Evolutionary conservation across 148 eudicot genomes (phyloP).

Genomic region (Chenopodium formosanum): DNA sequence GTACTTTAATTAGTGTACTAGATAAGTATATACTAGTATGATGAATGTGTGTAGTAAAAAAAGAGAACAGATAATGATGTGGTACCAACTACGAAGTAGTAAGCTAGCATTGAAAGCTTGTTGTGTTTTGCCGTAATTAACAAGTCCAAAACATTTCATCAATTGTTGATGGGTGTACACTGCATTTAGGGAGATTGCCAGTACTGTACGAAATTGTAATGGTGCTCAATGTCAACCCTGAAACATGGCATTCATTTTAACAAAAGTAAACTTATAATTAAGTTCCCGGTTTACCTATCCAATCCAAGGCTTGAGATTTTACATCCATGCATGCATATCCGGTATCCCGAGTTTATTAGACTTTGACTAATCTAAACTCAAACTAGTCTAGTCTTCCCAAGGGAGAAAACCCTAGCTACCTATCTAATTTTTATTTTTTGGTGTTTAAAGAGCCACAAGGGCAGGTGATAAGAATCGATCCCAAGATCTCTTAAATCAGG

Average conservation of each 20-base stretch:
- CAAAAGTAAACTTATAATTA: background rate
- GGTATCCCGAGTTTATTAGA: too few relatives aligned
- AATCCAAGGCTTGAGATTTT: too few relatives aligned
- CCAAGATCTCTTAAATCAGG: too few relatives aligned
- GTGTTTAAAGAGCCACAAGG: too few relatives aligned
- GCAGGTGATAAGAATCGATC: too few relatives aligned
- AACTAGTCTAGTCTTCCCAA: too few relatives aligned
- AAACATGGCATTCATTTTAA: slow-evolving; percentile 11
- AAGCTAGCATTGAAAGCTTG: slow-evolving; percentile 8
- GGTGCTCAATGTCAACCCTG: slow-evolving; percentile 4
- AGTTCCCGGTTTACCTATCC: too few relatives aligned
- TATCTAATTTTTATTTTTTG: too few relatives aligned
- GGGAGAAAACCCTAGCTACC: too few relatives aligned
- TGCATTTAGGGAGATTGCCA: background rate
- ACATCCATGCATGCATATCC: too few relatives aligned
- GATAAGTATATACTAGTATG: background rate
- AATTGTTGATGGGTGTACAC: background rate
- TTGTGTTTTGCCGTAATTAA: background rate
- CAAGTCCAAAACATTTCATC: slow-evolving; percentile 9
- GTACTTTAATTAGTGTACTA: background rate
- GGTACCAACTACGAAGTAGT: background rate
- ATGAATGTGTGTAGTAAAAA: background rate
- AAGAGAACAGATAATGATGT: background rate
- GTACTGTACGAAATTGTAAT: background rate
- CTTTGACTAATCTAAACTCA: too few relatives aligned